These are phyloP conservation scores for Populus davidiana DNA, from an alignment of 345 rosid genomes.

Conservation along the genomic window DNA sequence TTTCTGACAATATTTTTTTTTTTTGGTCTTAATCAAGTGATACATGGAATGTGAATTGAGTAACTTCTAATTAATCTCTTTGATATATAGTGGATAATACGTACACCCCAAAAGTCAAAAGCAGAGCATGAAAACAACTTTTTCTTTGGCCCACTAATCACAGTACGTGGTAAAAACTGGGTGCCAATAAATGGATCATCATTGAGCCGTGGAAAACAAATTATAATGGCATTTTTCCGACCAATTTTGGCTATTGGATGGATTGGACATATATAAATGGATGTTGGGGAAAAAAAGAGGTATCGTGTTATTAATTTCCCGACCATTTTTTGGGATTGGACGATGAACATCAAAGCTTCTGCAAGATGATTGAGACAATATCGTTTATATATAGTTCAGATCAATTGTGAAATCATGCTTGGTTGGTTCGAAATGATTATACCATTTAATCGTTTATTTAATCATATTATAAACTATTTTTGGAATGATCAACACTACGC, in stretches of 20 bases:
- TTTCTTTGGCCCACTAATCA: neutral
- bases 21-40: neutral
- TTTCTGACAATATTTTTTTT: too few relatives aligned
- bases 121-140: neutral
- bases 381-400: neutral
- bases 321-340: neutral
- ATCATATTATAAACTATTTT: too few relatives aligned
- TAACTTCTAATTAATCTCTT: neutral
- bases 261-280: neutral
- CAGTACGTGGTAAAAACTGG: neutral
- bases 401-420: neutral
- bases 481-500: too few relatives aligned
- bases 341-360: neutral
- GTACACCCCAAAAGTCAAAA: neutral
- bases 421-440: too few relatives aligned
- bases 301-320: neutral
- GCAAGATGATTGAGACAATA: neutral
- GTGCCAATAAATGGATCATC: neutral
- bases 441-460: too few relatives aligned
- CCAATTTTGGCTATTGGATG: slow-evolving; percentile 10
- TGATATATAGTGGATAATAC: neutral
- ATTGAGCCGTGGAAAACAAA: slow-evolving; percentile 8
- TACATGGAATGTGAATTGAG: neutral
- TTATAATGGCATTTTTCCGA: slow-evolving; percentile 7
- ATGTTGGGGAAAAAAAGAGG: neutral